Base-by-base conservation (phyloP, 139 green algal species). In the Ettlia oleoabundans region DNA sequence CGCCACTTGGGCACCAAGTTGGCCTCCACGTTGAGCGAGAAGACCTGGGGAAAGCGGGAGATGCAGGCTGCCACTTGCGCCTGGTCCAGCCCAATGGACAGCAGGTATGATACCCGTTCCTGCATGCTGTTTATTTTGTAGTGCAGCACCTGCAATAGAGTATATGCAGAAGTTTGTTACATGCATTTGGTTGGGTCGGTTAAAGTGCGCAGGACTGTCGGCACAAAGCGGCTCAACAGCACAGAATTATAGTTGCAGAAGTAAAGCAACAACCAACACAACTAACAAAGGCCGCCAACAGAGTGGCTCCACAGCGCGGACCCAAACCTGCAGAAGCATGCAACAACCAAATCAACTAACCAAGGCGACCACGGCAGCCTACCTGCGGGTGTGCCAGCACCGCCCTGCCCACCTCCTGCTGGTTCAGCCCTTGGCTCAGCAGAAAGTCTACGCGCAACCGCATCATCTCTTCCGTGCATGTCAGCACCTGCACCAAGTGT, bases 1-100 rank as follows among this genome's bases (percentile, higher is more conserved):
- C 91, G 76, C 80, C 89, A 96, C 84, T 95, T 95, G 64, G 92
- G 92, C 72, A 33, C 78, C 69, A 95, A 75, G 47, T 87, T 90
- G 77, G 85, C 72, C 13, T 80, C 82, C 30, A 96, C 71, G 33
- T 84, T 88, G 24, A 95, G 79, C 1, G 81, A 92, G 22, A 96
- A 88, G 13, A 93, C 64, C 86, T 94, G 90, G 5, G 87, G 82
- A 40, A 95, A 88, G 30, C 92, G 76, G 9, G 67, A 43, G 1
- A 94, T 47, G 38, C 84, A 82, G 3, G 67, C 38, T 3, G 76
- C 88, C 24, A 93, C 76, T 51, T 79, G 72, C 72, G 80, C 42
- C 32, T 69, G 33, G 38, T 51, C 75, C 82, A 95, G 85, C 52
- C 92, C 92, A 61, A 95, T 91, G 63, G n/a, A 71, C 19, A 43